A percentile compares a stretch with the other conserved stretches of the same genome.
phyloP scores from a whole-genome alignment of 225 moss, liverwort and hornwort genomes.

The Pleurozium schreberi region DNA sequence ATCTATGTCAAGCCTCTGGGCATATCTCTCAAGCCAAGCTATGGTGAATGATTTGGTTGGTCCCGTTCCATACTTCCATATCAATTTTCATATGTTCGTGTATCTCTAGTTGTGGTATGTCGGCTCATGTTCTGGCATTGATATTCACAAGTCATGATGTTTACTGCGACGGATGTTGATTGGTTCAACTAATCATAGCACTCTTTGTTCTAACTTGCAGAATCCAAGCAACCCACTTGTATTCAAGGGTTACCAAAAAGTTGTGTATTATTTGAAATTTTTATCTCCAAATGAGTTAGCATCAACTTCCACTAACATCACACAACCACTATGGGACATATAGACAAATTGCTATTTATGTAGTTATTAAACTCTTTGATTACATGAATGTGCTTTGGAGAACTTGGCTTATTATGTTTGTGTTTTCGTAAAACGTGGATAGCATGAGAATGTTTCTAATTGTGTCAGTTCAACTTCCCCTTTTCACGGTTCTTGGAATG shows the following conservation, averaged over 20 bases:
- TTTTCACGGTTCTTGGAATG: background rate
- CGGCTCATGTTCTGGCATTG: background rate
- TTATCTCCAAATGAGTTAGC: constrained; percentile 68
- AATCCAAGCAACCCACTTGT: background rate
- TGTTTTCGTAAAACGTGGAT: background rate
- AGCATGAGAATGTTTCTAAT: background rate
- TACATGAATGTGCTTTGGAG: background rate
- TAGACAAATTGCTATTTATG: constrained; percentile 51
- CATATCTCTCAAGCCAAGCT: too few relatives aligned
- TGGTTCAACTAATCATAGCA: background rate
- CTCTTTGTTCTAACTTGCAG: too few relatives aligned
- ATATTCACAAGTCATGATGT: background rate
- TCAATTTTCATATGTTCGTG: background rate
- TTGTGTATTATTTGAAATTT: background rate
- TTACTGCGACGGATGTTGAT: background rate
- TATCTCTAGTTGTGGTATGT: background rate
- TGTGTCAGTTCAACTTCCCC: background rate
- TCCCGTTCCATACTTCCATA: background rate
- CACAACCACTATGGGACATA: constrained; percentile 69
- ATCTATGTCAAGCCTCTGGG: too few relatives aligned
- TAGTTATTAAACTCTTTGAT: background rate
- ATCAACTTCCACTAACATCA: constrained; percentile 70
- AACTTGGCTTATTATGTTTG: background rate
- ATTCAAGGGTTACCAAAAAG: background rate
- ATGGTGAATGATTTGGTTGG: background rate